These are phyloP conservation scores for Manihot esculenta DNA, from an alignment of 441 rosid genomes.

Conservation along the genomic window DNA sequence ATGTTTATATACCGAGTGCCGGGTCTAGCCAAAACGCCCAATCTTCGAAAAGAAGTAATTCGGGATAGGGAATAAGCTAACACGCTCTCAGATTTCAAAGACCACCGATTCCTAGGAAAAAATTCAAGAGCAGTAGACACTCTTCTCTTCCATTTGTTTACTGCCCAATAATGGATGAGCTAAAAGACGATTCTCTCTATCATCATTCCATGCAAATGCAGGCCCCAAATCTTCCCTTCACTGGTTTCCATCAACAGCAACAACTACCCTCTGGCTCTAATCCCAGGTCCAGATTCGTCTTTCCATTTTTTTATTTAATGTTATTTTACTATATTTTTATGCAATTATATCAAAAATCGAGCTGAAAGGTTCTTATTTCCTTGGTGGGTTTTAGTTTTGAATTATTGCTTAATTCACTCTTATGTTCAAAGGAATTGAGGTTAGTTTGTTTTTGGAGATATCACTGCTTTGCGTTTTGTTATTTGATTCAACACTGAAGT, in stretches of 20 bases:
- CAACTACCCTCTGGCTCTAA: conserved; percentile 24
- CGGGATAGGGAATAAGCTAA: not conserved
- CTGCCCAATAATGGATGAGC: conserved; percentile 20
- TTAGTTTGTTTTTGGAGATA: not conserved
- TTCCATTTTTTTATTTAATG: not conserved
- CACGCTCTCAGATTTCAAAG: not conserved
- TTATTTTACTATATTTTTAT: not conserved
- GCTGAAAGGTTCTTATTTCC: not conserved
- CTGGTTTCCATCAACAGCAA: conserved; percentile 30
- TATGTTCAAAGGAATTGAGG: not conserved
- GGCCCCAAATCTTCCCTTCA: conserved; percentile 24
- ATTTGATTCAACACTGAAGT: not conserved
- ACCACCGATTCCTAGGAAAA: not conserved
- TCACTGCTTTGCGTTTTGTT: not conserved
- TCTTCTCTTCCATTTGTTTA: not conserved
- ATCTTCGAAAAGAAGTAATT: no score
- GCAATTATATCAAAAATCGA: not conserved
- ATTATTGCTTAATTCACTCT: not conserved
- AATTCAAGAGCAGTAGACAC: not conserved
- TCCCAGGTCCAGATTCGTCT: conserved; percentile 32
- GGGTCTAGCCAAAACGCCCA: no score
- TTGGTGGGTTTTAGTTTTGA: not conserved
- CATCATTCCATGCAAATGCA: conserved; percentile 24
- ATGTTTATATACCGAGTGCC: no score
- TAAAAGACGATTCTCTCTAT: conserved; percentile 18